Evolutionary conservation across 352 stramenopile species (phyloP).

Genomic region (Phytophthora boehmeriae): DNA sequence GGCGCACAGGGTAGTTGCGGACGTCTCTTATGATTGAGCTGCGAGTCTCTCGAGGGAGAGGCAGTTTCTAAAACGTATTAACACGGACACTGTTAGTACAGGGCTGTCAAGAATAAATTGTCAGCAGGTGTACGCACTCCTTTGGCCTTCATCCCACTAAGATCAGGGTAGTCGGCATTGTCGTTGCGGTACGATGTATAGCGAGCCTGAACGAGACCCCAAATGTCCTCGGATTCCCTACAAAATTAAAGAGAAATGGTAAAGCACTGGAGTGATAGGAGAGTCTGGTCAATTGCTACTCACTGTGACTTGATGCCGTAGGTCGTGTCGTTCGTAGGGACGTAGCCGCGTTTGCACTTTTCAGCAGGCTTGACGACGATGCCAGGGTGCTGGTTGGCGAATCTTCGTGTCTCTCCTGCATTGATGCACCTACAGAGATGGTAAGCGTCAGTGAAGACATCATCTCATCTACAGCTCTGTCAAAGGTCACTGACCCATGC

Average conservation of each 20-base stretch:
- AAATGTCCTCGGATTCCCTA: conserved; percentile 79
- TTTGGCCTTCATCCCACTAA: conserved; percentile 85
- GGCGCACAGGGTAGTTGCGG: conserved; percentile 43
- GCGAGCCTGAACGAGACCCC: conserved; percentile 66
- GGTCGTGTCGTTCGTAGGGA: conserved; percentile 57
- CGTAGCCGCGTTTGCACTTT: conserved; percentile 64
- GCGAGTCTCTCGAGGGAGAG: conserved; percentile 72
- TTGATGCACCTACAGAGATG: conserved; percentile 45
- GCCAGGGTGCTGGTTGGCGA: conserved; percentile 71
- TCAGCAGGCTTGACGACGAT: conserved; percentile 67
- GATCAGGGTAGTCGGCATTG: conserved; percentile 72
- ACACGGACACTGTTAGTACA: background rate
- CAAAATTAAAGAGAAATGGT: background rate
- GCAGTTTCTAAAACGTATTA: conserved; percentile 57
- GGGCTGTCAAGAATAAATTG: background rate
- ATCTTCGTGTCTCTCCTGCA: conserved; percentile 61
- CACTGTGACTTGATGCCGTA: conserved; percentile 86
- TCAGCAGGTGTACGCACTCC: conserved; percentile 47
- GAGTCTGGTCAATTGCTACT: background rate
- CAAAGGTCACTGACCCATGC: conserved; percentile 38
- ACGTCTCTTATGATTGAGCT: conserved; percentile 73
- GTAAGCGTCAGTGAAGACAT: background rate
- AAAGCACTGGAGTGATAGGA: background rate
- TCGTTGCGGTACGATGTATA: conserved; percentile 73
- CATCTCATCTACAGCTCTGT: background rate